phyloP scores from a whole-genome alignment of 208 protist species.

The Crithidia thermophila region DNA sequence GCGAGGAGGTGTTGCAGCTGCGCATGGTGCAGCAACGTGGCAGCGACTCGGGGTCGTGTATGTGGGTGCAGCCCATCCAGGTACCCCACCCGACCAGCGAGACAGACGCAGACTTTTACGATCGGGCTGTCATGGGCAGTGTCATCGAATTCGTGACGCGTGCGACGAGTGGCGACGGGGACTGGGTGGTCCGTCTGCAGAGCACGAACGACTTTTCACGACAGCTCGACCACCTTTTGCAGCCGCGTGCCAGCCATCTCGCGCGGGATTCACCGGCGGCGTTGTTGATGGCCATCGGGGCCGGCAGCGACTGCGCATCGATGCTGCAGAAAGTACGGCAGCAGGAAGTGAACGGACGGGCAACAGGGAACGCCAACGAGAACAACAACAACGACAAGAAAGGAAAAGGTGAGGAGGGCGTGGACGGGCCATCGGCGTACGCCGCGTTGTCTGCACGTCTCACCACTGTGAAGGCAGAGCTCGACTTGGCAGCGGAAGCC shows the following conservation, averaged over 20 bases:
- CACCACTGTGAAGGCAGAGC: slow-evolving; percentile 8
- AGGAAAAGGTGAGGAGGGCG: too few relatives aligned
- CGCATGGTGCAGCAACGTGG: slow-evolving; percentile 2
- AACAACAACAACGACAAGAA: too few relatives aligned
- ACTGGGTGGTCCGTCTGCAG: background rate
- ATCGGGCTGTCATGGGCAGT: slow-evolving; percentile 3
- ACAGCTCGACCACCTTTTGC: slow-evolving; percentile 6
- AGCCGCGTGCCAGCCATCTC: background rate
- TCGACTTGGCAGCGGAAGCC: slow-evolving; percentile 1
- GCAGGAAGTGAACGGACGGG: background rate
- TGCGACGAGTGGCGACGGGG: background rate
- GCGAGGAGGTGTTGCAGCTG: background rate
- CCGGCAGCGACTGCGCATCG: background rate
- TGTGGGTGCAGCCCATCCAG: slow-evolving; percentile 7
- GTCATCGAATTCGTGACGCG: slow-evolving; percentile 1
- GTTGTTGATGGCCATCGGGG: background rate
- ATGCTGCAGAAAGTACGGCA: slow-evolving; percentile 1
- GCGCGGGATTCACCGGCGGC: background rate
- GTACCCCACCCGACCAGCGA: background rate
- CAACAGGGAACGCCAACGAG: background rate
- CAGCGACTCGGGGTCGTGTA: background rate
- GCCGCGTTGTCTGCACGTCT: background rate
- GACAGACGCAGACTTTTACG: background rate
- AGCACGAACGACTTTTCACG: slow-evolving; percentile 9
- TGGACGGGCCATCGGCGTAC: background rate